These are phyloP conservation scores for Tricholoma furcatifolium DNA, from an alignment of 768 basidiomycete species.

Conservation along the genomic window DNA sequence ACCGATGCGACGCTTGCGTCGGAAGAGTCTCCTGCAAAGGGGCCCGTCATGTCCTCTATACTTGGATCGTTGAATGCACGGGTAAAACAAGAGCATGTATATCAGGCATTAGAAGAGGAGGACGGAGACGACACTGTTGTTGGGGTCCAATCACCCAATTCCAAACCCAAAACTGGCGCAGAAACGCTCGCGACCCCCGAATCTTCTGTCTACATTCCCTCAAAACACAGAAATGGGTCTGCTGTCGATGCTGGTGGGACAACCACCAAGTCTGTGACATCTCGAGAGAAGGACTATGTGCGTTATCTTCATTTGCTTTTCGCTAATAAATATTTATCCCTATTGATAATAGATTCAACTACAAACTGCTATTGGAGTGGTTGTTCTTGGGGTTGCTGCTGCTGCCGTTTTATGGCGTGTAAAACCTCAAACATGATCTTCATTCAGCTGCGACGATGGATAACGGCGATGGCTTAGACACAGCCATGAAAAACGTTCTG, in stretches of 20 bases:
- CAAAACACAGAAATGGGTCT: conserved; percentile 6
- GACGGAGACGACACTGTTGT: conserved; percentile 24
- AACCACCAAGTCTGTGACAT: conserved; percentile 1
- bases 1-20: conserved; percentile 31
- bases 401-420: conserved; percentile 75
- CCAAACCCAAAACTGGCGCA: conserved; percentile 10
- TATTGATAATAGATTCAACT: conserved; percentile 34
- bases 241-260: conserved; percentile 4
- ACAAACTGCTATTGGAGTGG: conserved; percentile 60
- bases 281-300: conserved; percentile 14
- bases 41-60: neutral
- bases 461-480: no score
- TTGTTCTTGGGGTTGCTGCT: conserved; percentile 66
- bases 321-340: neutral
- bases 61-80: conserved; percentile 5
- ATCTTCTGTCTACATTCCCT: conserved; percentile 23
- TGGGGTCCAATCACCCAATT: conserved; percentile 11
- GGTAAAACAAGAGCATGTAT: conserved; percentile 17
- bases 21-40: conserved; percentile 28
- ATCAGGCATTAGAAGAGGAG: conserved; percentile 23
- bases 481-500: no score
- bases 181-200: conserved; percentile 27
- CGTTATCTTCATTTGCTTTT: conserved; percentile 12
- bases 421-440: conserved; percentile 34
- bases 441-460: no score